Evolutionary conservation across 208 protist genomes (phyloP), one percentile per base, ranked within the genome.

Genomic region (Angomonas deanei): DNA sequence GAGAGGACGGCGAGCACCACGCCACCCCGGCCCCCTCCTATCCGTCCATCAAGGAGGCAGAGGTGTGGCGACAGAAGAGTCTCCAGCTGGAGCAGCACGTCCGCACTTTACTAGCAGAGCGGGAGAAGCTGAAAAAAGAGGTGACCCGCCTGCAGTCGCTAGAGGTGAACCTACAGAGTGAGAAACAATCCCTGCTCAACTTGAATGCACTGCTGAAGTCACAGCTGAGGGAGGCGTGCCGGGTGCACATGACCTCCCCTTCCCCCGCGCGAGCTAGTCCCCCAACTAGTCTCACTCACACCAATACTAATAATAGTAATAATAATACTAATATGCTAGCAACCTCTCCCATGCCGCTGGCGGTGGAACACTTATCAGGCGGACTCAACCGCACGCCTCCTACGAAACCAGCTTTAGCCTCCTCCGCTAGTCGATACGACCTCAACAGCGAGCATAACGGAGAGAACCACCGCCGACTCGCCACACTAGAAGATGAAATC

Each of bases 171-270:
- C 57, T 91, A 15, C 60, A 66, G 23, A 76, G 68, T 1, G 85
- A 96, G 66, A 88, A 90, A 65, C 81, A 84, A 33, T 90, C 82
- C 4, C 70, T 96, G 53, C 66, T 91, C 17, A 86, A 93, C 61
- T 60, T 96, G 11, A 96, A 96, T 64, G 76, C 84, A 8, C 68
- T 93, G 10, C 76, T 96, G 17, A 96, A 96, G 76, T 78, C 82
- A 24, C 89, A 96, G 61, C 70, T 92, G 64, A 66, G 86, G 0
- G 86, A 92, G 59, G 83, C 84, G 34, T 95, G 91, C 56, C 75
- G 81, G 8, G 74, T 77, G 23, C 74, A 74, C 58, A 38, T 55
- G 30, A 13, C 33, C 38, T 1, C 19, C 30, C 38, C 30, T 13
- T 10, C 13, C 33, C 2, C 52, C 21, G n/a, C 64, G 42, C 23